Evolutionary conservation across 345 rosid genomes (phyloP).

Genomic region (Passiflora organensis): DNA sequence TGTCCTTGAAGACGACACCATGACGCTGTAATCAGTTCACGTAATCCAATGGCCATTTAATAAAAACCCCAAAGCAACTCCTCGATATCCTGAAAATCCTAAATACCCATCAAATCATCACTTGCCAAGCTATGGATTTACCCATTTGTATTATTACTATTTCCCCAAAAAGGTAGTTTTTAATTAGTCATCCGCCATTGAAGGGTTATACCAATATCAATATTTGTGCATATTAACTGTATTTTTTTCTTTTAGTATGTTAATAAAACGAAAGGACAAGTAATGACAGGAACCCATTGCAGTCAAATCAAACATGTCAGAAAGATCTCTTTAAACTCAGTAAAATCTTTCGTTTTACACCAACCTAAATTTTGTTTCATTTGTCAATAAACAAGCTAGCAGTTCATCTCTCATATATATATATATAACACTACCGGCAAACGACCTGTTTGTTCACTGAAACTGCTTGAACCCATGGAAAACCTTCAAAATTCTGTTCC

Average conservation of each 20-base stretch:
- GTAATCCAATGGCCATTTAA: slow-evolving; percentile 31
- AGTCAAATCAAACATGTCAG: slow-evolving; percentile 52
- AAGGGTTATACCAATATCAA: too few species aligned
- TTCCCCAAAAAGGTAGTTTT: too few species aligned
- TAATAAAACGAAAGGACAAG: too few species aligned
- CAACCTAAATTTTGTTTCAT: too few species aligned
- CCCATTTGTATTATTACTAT: too few species aligned
- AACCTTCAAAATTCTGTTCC: slow-evolving; percentile 22
- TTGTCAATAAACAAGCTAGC: background rate
- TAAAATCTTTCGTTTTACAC: background rate
- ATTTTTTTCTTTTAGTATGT: too few species aligned
- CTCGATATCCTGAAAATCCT: background rate
- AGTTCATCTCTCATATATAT: slow-evolving; percentile 7
- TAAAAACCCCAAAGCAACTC: slow-evolving; percentile 2
- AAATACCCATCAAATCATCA: slow-evolving; percentile 13
- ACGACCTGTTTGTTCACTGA: too few species aligned
- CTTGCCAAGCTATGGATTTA: too few species aligned
- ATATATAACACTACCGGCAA: background rate
- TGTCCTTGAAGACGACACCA: slow-evolving; percentile 33
- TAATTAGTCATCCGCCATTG: too few species aligned
- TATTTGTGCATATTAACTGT: too few species aligned
- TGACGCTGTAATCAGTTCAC: slow-evolving; percentile 20
- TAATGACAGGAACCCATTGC: too few species aligned
- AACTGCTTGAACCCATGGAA: slow-evolving; percentile 19
- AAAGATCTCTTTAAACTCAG: slow-evolving; percentile 20